Base-by-base conservation (phyloP, 2,329 filamentous ascomycete genomes). In the Phoma herbarum region DNA sequence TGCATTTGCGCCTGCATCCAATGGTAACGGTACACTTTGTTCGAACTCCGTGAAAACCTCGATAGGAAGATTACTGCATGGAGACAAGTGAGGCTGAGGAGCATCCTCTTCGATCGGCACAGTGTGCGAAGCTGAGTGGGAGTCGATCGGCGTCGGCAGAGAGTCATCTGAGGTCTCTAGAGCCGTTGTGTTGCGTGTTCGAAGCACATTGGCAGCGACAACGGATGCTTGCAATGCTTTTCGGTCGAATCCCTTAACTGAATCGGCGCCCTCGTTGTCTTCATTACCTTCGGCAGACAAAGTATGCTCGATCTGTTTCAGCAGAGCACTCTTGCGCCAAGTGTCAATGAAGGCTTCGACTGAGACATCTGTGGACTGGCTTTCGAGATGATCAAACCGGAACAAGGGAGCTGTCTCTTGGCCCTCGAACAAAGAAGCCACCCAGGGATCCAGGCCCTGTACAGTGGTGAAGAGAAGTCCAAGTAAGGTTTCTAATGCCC, bases 401-500 rank as follows among this genome's bases (percentile, higher is more conserved):
- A 50, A 12, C 4, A 16, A 18, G 8, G 47, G 47, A 8, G 16
- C 18, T 6, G 33, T 41, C 10, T 50, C 31, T n/a, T 50, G 33
- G 25, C 47, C 47, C 8, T 50, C 18, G n/a, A 50, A 31, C 10
- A 50, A 20, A 28, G 47, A 26, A 7, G 47, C n/a, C 11, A 41
- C 22, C 47, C 47, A 50, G 8, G 25, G 12, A 22, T 50, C 47
- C 33, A 39, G 22, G 12, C 47, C 47, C 20, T 42, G 16, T 4
- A 50, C 37, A 6, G 22, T 41, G 37, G 31, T 50, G 16, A 50
- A 41, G 23, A 50, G 9, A 7, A 50, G 31, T 16, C 47, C 47
- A 28, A 37, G 29, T 26, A 50, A 28, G 8, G 33, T 50, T n/a
- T 50, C 47, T 23, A 50, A 31, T 12, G 47, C 47, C n/a, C 47